Evolutionary conservation across 2,329 filamentous ascomycete genomes (phyloP).

Genomic region (Beauveria sp.): DNA sequence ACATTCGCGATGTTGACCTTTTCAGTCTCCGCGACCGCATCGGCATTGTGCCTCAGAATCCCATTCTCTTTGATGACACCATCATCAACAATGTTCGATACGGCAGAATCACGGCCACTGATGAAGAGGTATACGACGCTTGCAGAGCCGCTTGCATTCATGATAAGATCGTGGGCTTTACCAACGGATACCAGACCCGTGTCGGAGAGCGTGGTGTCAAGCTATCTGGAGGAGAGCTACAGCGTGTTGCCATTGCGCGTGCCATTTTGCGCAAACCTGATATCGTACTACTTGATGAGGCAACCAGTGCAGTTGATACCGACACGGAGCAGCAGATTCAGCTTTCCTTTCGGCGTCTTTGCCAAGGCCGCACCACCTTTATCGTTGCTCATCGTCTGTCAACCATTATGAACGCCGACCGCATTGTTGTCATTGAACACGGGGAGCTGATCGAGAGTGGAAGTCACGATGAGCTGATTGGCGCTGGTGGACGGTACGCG

Average conservation of each 20-base stretch:
- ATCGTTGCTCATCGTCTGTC: constrained; percentile 63
- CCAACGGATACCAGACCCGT: constrained; percentile 17
- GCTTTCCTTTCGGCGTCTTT: constrained; percentile 49
- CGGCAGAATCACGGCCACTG: constrained; percentile 43
- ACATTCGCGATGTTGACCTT: constrained; percentile 46
- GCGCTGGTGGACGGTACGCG: constrained; percentile 52
- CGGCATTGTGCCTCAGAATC: constrained; percentile 48
- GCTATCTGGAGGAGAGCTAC: constrained; percentile 59
- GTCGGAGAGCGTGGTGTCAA: constrained; percentile 31
- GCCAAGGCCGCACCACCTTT: constrained; percentile 56
- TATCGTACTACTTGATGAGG: constrained; percentile 71
- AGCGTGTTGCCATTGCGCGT: constrained; percentile 60
- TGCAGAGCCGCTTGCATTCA: constrained; percentile 50
- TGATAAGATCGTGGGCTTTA: constrained; percentile 48
- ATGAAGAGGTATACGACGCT: constrained; percentile 47
- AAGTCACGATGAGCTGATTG: constrained; percentile 50
- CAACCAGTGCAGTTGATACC: constrained; percentile 69
- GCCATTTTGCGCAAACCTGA: constrained; percentile 68
- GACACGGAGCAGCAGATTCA: constrained; percentile 62
- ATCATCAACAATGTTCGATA: constrained; percentile 54
- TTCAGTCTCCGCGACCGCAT: constrained; percentile 43
- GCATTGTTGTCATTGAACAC: constrained; percentile 57
- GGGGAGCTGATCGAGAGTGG: constrained; percentile 59
- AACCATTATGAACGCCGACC: constrained; percentile 62
- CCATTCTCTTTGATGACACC: constrained; percentile 50